These are phyloP conservation scores for Talaromyces thailandensis DNA, from an alignment of 495 filamentous ascomycete genomes.

Conservation along the genomic window DNA sequence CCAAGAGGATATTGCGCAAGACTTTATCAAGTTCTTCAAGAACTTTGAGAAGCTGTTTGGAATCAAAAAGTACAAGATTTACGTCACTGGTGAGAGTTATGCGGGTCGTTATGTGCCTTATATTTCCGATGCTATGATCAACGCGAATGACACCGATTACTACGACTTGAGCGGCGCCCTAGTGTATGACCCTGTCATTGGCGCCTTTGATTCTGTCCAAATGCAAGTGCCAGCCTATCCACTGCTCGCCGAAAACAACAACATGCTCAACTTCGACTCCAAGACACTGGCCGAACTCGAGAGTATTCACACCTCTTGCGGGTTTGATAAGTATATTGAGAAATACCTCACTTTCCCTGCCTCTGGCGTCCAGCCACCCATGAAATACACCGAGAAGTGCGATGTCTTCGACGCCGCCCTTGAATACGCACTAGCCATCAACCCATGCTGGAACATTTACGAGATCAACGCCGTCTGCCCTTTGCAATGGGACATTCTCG, in stretches of 20 bases:
- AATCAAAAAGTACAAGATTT: constrained; percentile 52
- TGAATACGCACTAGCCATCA: constrained; percentile 34
- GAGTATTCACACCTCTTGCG: constrained; percentile 41
- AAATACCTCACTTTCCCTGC: constrained; percentile 50
- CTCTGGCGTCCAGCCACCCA: constrained; percentile 23
- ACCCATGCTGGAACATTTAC: constrained; percentile 58
- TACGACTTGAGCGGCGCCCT: constrained; percentile 36
- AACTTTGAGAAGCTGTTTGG: constrained; percentile 54
- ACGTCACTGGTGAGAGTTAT: constrained; percentile 54
- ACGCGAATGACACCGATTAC: constrained; percentile 37
- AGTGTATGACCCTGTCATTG: constrained; percentile 33
- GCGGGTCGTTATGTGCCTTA: constrained; percentile 47
- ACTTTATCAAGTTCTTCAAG: constrained; percentile 57
- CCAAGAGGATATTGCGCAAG: constrained; percentile 46
- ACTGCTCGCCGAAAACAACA: constrained; percentile 39
- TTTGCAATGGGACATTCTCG: constrained; percentile 38
- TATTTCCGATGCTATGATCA: constrained; percentile 43
- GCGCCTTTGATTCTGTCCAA: constrained; percentile 31
- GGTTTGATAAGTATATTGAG: constrained; percentile 46
- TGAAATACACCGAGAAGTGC: constrained; percentile 34
- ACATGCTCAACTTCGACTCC: constrained; percentile 49
- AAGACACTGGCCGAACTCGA: constrained; percentile 41
- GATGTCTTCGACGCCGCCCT: constrained; percentile 42
- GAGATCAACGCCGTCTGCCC: constrained; percentile 39
- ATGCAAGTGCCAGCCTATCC: constrained; percentile 35